Evolutionary conservation across 495 filamentous ascomycete species (phyloP).

Genomic region (Neurospora sp.): DNA sequence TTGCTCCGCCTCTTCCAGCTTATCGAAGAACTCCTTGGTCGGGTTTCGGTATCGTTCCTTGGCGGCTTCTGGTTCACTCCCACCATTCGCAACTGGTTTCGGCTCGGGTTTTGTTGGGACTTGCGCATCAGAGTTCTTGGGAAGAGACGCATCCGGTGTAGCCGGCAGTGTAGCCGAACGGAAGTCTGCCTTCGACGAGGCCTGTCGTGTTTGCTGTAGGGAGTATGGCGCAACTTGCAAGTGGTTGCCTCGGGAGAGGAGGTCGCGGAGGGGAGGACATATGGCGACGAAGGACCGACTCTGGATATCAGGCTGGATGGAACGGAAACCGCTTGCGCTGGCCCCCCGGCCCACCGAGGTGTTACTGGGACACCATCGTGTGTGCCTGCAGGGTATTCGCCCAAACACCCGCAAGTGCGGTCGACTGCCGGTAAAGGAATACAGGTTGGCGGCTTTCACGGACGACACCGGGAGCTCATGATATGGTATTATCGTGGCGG

Average conservation of each 20-base stretch:
- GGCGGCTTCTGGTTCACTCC: not conserved
- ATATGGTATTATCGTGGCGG: conserved; percentile 10
- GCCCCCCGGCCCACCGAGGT: conserved; percentile 40
- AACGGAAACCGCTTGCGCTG: conserved; percentile 18
- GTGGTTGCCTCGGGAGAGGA: not conserved
- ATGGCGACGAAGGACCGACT: not conserved
- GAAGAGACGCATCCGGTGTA: not conserved
- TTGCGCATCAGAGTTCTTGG: not conserved
- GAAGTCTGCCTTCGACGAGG: not conserved
- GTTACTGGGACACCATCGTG: conserved; percentile 40
- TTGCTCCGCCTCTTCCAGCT: not conserved
- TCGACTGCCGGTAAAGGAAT: conserved; percentile 24
- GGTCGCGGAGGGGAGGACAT: not conserved
- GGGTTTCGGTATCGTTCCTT: not conserved
- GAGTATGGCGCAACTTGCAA: not conserved
- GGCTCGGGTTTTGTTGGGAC: not conserved
- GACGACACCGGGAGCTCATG: conserved; percentile 20
- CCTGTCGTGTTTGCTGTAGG: not conserved
- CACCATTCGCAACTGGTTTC: not conserved
- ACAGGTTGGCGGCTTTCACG: conserved; percentile 32
- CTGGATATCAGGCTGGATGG: not conserved
- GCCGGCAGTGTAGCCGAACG: not conserved
- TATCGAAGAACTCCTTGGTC: not conserved
- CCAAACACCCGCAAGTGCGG: conserved; percentile 42
- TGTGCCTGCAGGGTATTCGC: conserved; percentile 37